Percentiles rank a stretch among this genome's conserved stretches.
Evolutionary conservation across 129 eudicot species (phyloP).

Genomic region (Gnaphalium uliginosum): DNA sequence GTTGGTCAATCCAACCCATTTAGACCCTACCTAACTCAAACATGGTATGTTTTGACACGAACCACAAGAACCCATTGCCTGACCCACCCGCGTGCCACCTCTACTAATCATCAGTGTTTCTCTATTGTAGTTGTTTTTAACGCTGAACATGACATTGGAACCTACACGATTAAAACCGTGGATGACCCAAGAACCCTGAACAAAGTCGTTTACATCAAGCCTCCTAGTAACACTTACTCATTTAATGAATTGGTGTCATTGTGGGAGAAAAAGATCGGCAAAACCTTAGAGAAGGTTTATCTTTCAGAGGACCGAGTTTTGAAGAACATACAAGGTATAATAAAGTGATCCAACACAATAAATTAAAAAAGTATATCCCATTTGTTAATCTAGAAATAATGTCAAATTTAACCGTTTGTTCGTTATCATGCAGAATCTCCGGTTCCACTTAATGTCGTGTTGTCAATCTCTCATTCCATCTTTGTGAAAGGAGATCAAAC

Average conservation of each 20-base stretch:
- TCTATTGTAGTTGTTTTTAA: conserved; percentile 35
- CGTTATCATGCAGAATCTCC: conserved; percentile 40
- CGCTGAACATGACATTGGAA: conserved; percentile 50
- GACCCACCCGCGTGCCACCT: neutral
- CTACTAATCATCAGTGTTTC: neutral
- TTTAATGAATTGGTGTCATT: conserved; percentile 46
- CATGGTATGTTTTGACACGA: too few relatives aligned
- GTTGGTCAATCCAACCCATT: too few relatives aligned
- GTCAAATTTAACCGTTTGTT: conserved; percentile 9
- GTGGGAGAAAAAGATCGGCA: conserved; percentile 59
- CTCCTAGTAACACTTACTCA: conserved; percentile 40
- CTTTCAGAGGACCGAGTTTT: conserved; percentile 45
- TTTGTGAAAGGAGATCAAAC: conserved; percentile 68
- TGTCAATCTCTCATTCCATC: conserved; percentile 41
- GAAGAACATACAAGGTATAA: conserved; percentile 46
- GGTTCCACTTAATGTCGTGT: conserved; percentile 36
- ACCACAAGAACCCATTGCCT: too few relatives aligned
- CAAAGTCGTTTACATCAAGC: conserved; percentile 44
- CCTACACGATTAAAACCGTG: conserved; percentile 45
- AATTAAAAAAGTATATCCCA: too few relatives aligned
- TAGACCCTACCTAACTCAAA: too few relatives aligned
- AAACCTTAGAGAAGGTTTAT: conserved; percentile 41
- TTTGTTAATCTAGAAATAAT: neutral
- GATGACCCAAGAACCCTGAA: conserved; percentile 58
- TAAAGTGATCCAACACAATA: neutral